These are phyloP conservation scores for Penstemon eatonii DNA, from an alignment of 257 asterid species.

Conservation along the genomic window DNA sequence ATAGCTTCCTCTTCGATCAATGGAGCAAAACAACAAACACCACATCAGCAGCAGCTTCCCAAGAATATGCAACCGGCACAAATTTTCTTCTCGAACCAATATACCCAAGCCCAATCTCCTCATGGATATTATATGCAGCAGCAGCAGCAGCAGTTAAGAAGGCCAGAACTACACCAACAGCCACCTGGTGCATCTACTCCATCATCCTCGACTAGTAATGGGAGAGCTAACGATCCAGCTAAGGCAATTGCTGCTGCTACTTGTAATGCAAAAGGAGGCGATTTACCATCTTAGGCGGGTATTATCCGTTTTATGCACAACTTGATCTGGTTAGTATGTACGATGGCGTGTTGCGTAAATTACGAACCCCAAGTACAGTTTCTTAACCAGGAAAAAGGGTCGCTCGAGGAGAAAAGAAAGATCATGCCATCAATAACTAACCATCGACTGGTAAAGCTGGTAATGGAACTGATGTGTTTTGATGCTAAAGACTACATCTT, in stretches of 20 bases:
- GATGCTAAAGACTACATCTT: slow-evolving; percentile 18
- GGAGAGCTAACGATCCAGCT: slow-evolving; percentile 77
- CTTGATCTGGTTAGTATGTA: slow-evolving; percentile 62
- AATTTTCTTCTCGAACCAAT: slow-evolving; percentile 60
- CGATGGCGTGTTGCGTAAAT: neutral
- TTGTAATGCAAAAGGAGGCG: slow-evolving; percentile 61
- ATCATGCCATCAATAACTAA: slow-evolving; percentile 4
- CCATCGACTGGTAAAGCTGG: slow-evolving; percentile 25
- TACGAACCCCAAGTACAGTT: slow-evolving; percentile 23
- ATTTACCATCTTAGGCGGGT: slow-evolving; percentile 50
- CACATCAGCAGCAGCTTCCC: slow-evolving; percentile 53
- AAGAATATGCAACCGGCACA: slow-evolving; percentile 67
- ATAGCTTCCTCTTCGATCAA: slow-evolving; percentile 42
- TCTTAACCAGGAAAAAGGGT: slow-evolving; percentile 86
- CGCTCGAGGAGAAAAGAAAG: slow-evolving; percentile 91
- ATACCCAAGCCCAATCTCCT: slow-evolving; percentile 56
- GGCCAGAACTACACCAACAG: slow-evolving; percentile 68
- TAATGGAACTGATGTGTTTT: slow-evolving; percentile 24
- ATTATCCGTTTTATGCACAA: slow-evolving; percentile 66
- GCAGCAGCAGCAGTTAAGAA: slow-evolving; percentile 37
- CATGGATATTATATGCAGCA: slow-evolving; percentile 61
- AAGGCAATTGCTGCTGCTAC: slow-evolving; percentile 87
- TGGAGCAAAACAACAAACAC: slow-evolving; percentile 50
- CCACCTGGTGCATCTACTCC: slow-evolving; percentile 39
- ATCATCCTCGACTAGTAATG: slow-evolving; percentile 42